phyloP scores from a whole-genome alignment of 345 rosid species.

The Eucalyptus sp. region DNA sequence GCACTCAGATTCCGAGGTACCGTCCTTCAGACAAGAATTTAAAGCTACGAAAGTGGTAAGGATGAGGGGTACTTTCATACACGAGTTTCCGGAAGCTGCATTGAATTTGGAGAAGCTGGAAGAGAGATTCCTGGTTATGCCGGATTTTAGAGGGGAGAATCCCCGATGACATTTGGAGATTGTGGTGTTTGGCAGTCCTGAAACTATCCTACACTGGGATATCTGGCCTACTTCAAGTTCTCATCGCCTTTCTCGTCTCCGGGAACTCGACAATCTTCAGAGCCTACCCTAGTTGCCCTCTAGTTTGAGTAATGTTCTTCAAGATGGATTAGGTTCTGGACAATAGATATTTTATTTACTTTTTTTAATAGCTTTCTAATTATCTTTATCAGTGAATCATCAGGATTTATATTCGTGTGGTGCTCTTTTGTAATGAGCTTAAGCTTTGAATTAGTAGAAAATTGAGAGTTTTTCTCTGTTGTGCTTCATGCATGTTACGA shows the following conservation, averaged over 20 bases:
- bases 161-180: rapidly evolving
- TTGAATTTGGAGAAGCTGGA: no score
- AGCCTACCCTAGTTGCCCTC: not conserved
- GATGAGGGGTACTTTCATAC: rapidly evolving
- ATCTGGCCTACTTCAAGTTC: not conserved
- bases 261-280: not conserved
- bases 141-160: rapidly evolving
- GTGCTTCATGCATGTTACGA: not conserved
- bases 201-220: not conserved
- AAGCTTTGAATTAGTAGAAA: rapidly evolving
- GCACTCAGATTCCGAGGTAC: rapidly evolving
- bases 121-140: not conserved
- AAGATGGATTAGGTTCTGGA: no score
- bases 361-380: no score
- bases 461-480: rapidly evolving
- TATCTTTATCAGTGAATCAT: rapidly evolving
- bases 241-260: not conserved
- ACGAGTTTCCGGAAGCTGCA: not conserved
- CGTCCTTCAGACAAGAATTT: no score
- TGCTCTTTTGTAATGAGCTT: no score
- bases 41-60: rapidly evolving
- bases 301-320: no score
- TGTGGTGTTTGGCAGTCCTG: not conserved
- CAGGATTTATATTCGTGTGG: rapidly evolving
- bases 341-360: no score